These are phyloP conservation scores for Mercurialis annua DNA, from an alignment of 345 rosid species.

Conservation along the genomic window DNA sequence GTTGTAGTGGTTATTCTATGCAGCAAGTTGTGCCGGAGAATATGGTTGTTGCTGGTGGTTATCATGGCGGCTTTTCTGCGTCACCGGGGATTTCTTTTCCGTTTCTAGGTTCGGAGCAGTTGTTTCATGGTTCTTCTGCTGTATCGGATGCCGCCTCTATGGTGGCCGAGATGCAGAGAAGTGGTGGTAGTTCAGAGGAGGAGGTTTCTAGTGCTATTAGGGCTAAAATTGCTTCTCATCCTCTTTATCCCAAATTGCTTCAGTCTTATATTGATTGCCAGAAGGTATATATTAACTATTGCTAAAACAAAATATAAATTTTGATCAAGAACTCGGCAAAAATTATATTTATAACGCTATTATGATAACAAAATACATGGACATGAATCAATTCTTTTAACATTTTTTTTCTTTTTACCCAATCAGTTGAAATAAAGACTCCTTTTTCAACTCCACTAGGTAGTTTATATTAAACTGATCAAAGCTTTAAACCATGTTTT, in stretches of 20 bases:
- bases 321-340: background rate
- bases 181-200: conserved; percentile 23
- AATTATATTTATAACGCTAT: background rate
- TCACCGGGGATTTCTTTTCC: conserved; percentile 14
- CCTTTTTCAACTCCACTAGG: background rate
- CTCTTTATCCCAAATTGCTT: conserved; percentile 53
- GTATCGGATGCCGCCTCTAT: conserved; percentile 45
- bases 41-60: conserved; percentile 12
- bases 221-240: conserved; percentile 51
- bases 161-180: conserved; percentile 28
- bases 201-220: conserved; percentile 35
- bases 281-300: conserved; percentile 32
- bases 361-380: background rate
- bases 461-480: background rate
- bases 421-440: background rate
- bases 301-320: background rate
- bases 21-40: conserved; percentile 11
- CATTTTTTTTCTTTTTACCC: background rate
- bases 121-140: conserved; percentile 16
- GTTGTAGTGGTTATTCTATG: conserved; percentile 13
- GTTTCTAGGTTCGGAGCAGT: conserved; percentile 30
- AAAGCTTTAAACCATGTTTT: background rate
- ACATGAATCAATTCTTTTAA: background rate
- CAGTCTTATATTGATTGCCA: conserved; percentile 54
- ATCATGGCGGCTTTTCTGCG: background rate